Evolutionary conservation across 345 rosid species (phyloP).

Genomic region (Limnanthes douglasii): DNA sequence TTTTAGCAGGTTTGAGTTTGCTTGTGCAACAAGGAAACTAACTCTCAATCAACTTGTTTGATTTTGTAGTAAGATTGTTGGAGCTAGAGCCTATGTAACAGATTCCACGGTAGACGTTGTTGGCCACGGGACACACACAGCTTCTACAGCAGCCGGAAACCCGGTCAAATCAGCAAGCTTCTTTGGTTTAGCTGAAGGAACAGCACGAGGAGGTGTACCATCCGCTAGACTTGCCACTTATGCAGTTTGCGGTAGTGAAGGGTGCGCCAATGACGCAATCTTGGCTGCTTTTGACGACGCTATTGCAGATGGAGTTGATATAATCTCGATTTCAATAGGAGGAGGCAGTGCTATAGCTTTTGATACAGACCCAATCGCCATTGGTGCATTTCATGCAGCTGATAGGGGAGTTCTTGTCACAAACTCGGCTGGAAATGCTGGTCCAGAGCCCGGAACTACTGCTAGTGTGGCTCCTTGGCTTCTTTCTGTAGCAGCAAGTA

Average conservation of each 20-base stretch:
- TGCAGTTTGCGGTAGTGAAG: slow-evolving; percentile 16
- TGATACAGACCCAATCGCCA: slow-evolving; percentile 12
- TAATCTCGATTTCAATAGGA: slow-evolving; percentile 27
- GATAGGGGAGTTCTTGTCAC: slow-evolving; percentile 29
- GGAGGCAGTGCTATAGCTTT: accelerated
- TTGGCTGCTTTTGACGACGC: slow-evolving; percentile 28
- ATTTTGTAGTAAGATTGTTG: slow-evolving; percentile 16
- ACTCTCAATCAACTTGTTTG: background rate
- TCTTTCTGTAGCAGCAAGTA: slow-evolving; percentile 34
- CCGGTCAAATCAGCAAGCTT: slow-evolving; percentile 16
- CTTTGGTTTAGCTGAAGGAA: slow-evolving; percentile 28
- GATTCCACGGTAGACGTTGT: slow-evolving; percentile 3
- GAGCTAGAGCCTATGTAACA: slow-evolving; percentile 13
- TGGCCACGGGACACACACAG: slow-evolving; percentile 41
- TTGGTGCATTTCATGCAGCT: slow-evolving; percentile 41
- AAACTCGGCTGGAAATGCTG: slow-evolving; percentile 30
- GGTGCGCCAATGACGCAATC: slow-evolving; percentile 6
- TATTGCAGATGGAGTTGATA: slow-evolving; percentile 25
- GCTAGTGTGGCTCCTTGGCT: slow-evolving; percentile 29
- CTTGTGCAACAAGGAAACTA: background rate
- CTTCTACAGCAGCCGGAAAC: slow-evolving; percentile 47
- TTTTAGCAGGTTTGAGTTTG: too few species aligned
- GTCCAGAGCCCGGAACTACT: background rate
- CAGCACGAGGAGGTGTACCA: slow-evolving; percentile 37
- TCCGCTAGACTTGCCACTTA: slow-evolving; percentile 39